Percentiles rank a stretch among this genome's conserved stretches.
Conservation (phyloP, 2,329 filamentous ascomycete species). For the Penicillium occitanis region DNA sequence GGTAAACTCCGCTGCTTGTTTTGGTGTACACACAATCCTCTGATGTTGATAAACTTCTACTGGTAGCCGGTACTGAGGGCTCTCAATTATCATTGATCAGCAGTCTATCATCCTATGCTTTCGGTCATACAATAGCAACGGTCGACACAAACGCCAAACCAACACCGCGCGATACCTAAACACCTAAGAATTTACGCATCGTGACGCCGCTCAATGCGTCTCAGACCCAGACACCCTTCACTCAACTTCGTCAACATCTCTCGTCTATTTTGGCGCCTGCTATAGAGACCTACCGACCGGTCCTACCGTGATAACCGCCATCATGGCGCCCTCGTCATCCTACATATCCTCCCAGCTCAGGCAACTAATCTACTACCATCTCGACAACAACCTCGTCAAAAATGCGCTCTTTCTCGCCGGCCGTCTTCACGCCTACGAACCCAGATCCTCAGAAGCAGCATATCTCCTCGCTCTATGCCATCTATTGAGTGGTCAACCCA, state of each 20-base stretch:
- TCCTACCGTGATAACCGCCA: constrained; percentile 22
- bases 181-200: constrained; percentile 2
- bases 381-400: constrained; percentile 85
- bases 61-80: not conserved
- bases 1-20: constrained; percentile 16
- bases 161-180: not conserved
- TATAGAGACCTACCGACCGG: not conserved
- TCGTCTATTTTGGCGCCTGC: constrained; percentile 1
- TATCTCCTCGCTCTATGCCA: constrained; percentile 85
- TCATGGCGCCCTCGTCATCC: constrained; percentile 57
- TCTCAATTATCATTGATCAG: not conserved
- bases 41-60: not conserved
- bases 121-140: not conserved
- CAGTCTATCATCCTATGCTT: not conserved
- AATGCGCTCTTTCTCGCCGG: constrained; percentile 95
- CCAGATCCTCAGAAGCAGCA: constrained; percentile 73
- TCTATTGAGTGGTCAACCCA: constrained; percentile 75
- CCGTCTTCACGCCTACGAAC: constrained; percentile 79
- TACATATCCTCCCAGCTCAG: constrained; percentile 61
- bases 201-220: constrained; percentile 19
- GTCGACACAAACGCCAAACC: not conserved
- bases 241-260: not conserved
- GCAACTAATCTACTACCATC: constrained; percentile 67
- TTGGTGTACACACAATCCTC: constrained; percentile 5
- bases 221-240: not conserved